Evolutionary conservation across 208 protist species (phyloP).

Genomic region (Wallacemonas sp.): DNA sequence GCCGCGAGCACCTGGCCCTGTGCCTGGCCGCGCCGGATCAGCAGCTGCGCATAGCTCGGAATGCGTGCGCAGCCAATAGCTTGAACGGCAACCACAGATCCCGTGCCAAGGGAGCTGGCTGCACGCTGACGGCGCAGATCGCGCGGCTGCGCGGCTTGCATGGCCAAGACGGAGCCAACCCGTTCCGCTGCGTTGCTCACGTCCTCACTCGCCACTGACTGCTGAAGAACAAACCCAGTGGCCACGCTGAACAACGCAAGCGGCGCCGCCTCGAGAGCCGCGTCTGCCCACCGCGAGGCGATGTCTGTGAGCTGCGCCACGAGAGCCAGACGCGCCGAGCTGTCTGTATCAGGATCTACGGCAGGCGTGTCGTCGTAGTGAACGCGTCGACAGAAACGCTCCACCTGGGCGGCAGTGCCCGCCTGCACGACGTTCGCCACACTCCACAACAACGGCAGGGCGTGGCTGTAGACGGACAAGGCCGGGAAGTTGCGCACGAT

Average conservation of each 20-base stretch:
- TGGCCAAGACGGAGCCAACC: conserved; percentile 32
- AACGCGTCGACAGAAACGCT: conserved; percentile 49
- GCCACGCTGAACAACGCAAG: conserved; percentile 57
- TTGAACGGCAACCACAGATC: conserved; percentile 14
- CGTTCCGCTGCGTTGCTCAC: conserved; percentile 11
- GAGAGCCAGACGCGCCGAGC: conserved; percentile 48
- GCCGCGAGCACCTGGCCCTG: conserved; percentile 59
- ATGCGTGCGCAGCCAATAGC: conserved; percentile 16
- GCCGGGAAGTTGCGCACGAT: conserved; percentile 58
- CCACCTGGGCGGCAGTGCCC: conserved; percentile 47
- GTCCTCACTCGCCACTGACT: conserved; percentile 33
- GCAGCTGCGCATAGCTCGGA: conserved; percentile 49
- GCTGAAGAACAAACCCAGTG: conserved; percentile 58
- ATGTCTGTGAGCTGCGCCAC: conserved; percentile 37
- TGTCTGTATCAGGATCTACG: conserved; percentile 43
- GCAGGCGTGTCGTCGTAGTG: conserved; percentile 48
- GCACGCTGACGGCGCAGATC: conserved; percentile 5
- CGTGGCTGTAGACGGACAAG: conserved; percentile 43
- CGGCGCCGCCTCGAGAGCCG: conserved; percentile 29
- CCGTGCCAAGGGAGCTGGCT: neutral
- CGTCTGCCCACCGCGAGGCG: conserved; percentile 46
- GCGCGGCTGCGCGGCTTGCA: conserved; percentile 28
- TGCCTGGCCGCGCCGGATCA: conserved; percentile 57
- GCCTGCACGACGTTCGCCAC: conserved; percentile 62
- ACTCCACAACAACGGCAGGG: conserved; percentile 74